Conservation (phyloP, 192 early-diverging fungal species). For the Funneliformis geosporum region DNA sequence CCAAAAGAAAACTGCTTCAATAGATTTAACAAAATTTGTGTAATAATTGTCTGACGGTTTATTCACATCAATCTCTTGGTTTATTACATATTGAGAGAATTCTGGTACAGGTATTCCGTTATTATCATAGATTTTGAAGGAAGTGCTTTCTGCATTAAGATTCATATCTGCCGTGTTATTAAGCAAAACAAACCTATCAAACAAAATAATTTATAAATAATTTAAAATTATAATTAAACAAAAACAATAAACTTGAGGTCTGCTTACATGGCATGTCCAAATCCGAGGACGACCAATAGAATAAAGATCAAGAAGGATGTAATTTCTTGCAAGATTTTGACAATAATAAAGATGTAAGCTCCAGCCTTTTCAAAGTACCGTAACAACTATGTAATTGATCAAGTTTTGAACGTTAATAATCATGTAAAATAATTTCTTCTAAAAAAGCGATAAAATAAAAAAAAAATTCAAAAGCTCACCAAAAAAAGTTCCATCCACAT, state of each 20-base stretch:
- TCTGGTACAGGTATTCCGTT: not conserved
- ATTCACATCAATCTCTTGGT: too few species aligned
- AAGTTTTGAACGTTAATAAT: not conserved
- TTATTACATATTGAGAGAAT: not conserved
- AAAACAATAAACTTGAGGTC: not conserved
- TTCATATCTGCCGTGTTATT: not conserved
- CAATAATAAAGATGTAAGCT: constrained; percentile 9
- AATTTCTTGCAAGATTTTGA: not conserved
- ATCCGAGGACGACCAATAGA: not conserved
- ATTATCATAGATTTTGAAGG: not conserved
- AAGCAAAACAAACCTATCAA: not conserved
- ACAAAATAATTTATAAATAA: not conserved
- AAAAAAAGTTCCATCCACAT: not conserved
- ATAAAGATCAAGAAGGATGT: not conserved
- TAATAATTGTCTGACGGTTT: not conserved
- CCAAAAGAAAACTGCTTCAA: constrained; percentile 22
- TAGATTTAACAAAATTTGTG: not conserved
- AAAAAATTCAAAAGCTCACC: not conserved
- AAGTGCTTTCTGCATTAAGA: not conserved
- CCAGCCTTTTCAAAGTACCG: not conserved
- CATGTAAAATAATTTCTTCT: not conserved
- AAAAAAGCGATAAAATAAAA: not conserved
- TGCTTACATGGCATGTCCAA: constrained; percentile 2
- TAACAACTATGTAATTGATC: not conserved
- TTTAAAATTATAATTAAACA: not conserved